A percentile compares a stretch with the other conserved stretches of the same genome.
These are phyloP conservation scores for Monilinia fructicola DNA, from an alignment of 2,329 filamentous ascomycete genomes.

Conservation along the genomic window DNA sequence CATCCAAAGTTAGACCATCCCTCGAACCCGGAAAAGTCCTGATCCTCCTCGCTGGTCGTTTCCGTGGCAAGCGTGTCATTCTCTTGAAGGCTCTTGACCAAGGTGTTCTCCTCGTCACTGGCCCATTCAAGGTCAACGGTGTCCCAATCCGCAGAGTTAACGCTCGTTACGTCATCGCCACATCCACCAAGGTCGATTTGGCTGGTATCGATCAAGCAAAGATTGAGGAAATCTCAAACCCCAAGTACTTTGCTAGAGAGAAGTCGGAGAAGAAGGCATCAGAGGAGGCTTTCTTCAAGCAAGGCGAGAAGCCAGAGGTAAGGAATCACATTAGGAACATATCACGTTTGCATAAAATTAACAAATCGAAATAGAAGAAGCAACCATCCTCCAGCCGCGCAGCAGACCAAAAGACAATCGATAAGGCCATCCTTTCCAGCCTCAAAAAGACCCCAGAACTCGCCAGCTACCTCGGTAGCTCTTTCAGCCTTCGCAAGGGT, in stretches of 20 bases:
- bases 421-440: conserved; percentile 90
- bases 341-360: background rate
- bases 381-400: conserved; percentile 86
- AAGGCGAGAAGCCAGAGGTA: conserved; percentile 97
- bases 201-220: conserved; percentile 86
- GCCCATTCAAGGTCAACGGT: conserved; percentile 99
- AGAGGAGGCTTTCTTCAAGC: conserved; percentile 99
- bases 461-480: conserved; percentile 87
- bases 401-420: conserved; percentile 96
- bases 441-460: conserved; percentile 99
- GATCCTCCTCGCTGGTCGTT: conserved; percentile 98
- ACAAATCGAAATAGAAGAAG: conserved; percentile 75
- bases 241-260: conserved; percentile 95
- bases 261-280: conserved; percentile 92
- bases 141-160: conserved; percentile 95
- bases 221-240: conserved; percentile 69
- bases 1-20: conserved; percentile 81
- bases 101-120: conserved; percentile 97
- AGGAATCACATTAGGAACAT: conserved; percentile 40
- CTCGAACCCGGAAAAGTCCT: conserved; percentile 94
- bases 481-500: conserved; percentile 98
- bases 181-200: conserved; percentile 81
- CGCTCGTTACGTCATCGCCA: conserved; percentile 90
- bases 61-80: conserved; percentile 99
- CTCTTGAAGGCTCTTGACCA: conserved; percentile 97